These are phyloP conservation scores for Avena atlantica DNA, from an alignment of 176 grass and related monocot genomes.

Conservation along the genomic window DNA sequence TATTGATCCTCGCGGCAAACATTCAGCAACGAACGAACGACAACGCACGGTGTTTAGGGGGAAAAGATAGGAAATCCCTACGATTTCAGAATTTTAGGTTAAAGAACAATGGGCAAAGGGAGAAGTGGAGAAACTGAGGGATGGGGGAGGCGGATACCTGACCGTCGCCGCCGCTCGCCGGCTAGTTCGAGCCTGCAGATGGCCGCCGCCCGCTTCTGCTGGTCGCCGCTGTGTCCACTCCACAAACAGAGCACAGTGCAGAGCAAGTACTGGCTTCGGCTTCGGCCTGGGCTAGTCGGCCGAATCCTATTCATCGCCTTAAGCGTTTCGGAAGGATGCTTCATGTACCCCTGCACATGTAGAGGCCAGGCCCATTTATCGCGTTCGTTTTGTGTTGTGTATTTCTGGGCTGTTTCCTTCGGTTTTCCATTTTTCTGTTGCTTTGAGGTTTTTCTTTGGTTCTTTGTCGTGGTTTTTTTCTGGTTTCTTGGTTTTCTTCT, in stretches of 20 bases:
- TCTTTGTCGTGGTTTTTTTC: too few relatives aligned
- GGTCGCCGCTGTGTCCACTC: neutral
- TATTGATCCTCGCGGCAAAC: neutral
- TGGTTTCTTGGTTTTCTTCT: too few relatives aligned
- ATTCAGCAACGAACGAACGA: neutral
- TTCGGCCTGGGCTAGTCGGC: too few relatives aligned
- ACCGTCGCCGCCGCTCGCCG: neutral
- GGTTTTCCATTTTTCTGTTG: too few relatives aligned
- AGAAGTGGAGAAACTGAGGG: neutral
- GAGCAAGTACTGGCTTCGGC: too few relatives aligned
- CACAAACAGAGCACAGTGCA: neutral
- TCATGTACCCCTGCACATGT: too few relatives aligned
- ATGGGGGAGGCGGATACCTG: neutral
- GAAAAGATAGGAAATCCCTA: neutral
- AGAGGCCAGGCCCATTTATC: too few relatives aligned
- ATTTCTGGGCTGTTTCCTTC: too few relatives aligned
- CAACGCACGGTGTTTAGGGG: neutral
- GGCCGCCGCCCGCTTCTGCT: neutral
- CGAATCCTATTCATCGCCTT: too few relatives aligned
- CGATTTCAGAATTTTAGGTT: constrained; percentile 4
- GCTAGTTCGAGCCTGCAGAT: neutral
- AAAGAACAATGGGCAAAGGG: neutral
- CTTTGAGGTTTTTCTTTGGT: too few relatives aligned
- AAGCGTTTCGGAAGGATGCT: too few relatives aligned
- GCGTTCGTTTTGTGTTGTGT: too few relatives aligned